Evolutionary conservation across 805 yeast genomes (phyloP), one percentile per base, ranked within the genome.

Genomic region (Metschnikowia corniflorae): DNA sequence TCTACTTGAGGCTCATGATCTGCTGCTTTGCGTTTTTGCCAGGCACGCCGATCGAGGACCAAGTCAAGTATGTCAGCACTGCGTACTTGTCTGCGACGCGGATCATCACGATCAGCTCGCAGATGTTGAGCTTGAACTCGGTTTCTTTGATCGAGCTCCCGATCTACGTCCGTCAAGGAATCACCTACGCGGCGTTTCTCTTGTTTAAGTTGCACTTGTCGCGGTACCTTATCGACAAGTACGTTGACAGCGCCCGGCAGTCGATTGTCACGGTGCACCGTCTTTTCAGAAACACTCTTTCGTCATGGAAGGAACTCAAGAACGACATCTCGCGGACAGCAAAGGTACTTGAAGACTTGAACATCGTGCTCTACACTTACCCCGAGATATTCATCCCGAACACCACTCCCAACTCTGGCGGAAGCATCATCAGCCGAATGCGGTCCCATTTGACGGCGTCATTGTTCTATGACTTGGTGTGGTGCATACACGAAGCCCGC

Each of bases 401-500:
- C 18, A 44, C 30, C 31, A 34, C 47, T 14, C 42, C 43, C 4
- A 48, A 44, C 16, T 47, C 47, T 1, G 54, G 52, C 12, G 65
- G 66, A 6, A 63, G 70, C 24, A 84, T 89, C 20, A 85, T 89
- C 32, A 75, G 85, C 3, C 71, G 89, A 40, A 89, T 89, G 94
- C 73, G 97, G 52, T 86, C 95, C 0, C 97, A 89, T 60, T 68
- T 89, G 49, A 84, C 96, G 0, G 95, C 93, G 1, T 87, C 96
- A 0, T 61, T 89, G 35, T 89, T 89, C 51, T 89, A 89, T 55
- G 97, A 89, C 59, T 69, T 89, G 35, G 91, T 89, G 9, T 88
- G 95, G 88, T 84, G 95, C 57, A 82, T 89, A 31, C 97, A 89
- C 60, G 97, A 89, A 54, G 96, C 96, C 1, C 71, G 95, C 56